Evolutionary conservation across 2,329 filamentous ascomycete species (phyloP).

Genomic region (Chaetomium sp.): DNA sequence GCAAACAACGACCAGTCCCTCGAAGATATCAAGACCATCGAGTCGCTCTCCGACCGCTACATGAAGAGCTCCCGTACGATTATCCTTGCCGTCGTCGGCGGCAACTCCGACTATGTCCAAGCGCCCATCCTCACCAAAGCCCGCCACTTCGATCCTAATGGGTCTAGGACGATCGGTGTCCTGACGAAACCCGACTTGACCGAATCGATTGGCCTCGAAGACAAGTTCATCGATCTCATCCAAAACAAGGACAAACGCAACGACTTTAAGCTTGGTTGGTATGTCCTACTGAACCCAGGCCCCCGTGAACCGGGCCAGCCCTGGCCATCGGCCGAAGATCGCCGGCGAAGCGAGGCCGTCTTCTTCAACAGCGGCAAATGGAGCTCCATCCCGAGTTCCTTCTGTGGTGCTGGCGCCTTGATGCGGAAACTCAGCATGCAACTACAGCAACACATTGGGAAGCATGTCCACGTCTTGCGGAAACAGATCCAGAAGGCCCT

Average conservation of each 20-base stretch:
- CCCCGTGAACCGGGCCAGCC: constrained; percentile 37
- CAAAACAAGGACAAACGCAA: constrained; percentile 45
- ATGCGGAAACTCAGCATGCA: constrained; percentile 44
- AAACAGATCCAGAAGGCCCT: constrained; percentile 46
- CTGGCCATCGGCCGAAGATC: constrained; percentile 38
- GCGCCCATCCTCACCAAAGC: constrained; percentile 46
- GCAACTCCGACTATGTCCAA: constrained; percentile 49
- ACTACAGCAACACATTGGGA: constrained; percentile 46
- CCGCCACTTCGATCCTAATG: constrained; percentile 43
- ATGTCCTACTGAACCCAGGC: constrained; percentile 44
- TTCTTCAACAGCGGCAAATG: constrained; percentile 47
- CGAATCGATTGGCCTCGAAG: constrained; percentile 46
- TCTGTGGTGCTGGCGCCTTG: constrained; percentile 41
- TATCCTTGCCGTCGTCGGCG: constrained; percentile 49
- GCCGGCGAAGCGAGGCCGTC: constrained; percentile 37
- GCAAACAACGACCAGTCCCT: constrained; percentile 47
- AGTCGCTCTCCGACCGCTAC: constrained; percentile 45
- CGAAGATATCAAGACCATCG: constrained; percentile 47
- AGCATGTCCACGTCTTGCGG: constrained; percentile 44
- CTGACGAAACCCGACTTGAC: constrained; percentile 49
- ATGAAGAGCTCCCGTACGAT: constrained; percentile 51
- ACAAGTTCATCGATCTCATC: constrained; percentile 49
- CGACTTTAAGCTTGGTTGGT: constrained; percentile 47
- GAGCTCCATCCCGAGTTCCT: constrained; percentile 40
- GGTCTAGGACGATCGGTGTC: constrained; percentile 45